Conservation (phyloP, 192 early-diverging fungal genomes). For the Linnemannia hyalina region DNA sequence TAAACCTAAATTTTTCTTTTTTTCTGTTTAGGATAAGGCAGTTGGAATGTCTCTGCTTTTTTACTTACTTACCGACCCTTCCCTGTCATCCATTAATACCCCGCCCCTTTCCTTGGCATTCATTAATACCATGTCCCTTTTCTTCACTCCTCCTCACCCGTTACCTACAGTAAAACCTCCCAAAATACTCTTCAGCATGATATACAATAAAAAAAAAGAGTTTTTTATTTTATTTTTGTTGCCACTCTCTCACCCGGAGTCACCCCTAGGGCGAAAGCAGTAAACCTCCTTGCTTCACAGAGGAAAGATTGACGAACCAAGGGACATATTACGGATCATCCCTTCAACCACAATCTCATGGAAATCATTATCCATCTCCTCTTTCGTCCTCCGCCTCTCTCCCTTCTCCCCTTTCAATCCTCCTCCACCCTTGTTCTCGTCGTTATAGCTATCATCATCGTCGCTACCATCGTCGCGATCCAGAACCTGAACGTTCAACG, state of each 20-base stretch:
- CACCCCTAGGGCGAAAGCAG: neutral
- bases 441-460: neutral
- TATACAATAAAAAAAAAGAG: no score
- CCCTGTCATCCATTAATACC: no score
- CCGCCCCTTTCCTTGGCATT: no score
- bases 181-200: no score
- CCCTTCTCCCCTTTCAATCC: neutral
- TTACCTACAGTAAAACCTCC: no score
- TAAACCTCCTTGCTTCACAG: neutral
- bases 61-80: no score
- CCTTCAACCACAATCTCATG: conserved; percentile 29
- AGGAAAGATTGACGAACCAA: conserved; percentile 26
- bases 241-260: neutral
- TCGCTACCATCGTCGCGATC: neutral
- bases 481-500: conserved; percentile 10
- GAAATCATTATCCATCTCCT: conserved; percentile 1
- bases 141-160: no score
- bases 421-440: neutral
- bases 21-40: no score
- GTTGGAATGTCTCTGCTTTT: no score
- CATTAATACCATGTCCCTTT: no score
- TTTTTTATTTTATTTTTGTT: no score
- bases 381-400: neutral
- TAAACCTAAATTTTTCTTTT: no score
- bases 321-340: conserved; percentile 40